Evolutionary conservation across 305 asterid genomes (phyloP).

Genomic region (Lippia alba): DNA sequence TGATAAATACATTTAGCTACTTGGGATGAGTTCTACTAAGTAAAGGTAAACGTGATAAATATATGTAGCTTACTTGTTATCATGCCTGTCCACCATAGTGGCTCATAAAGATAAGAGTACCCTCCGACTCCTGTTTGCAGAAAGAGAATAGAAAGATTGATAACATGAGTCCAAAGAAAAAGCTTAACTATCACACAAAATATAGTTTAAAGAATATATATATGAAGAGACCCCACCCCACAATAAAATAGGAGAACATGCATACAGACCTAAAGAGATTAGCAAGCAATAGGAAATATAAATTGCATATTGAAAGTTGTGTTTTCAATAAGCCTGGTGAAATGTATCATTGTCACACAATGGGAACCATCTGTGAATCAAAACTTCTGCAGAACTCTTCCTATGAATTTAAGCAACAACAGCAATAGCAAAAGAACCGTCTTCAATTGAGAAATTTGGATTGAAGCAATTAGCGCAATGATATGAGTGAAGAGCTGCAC

Average conservation of each 20-base stretch:
- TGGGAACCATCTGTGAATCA: background rate
- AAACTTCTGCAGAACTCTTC: background rate
- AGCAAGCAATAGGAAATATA: slow-evolving; percentile 26
- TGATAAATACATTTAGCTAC: no score
- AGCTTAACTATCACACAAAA: slow-evolving; percentile 17
- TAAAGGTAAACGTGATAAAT: slow-evolving; percentile 2
- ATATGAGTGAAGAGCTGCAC: background rate
- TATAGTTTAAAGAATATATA: slow-evolving; percentile 1
- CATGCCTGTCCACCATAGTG: slow-evolving; percentile 73
- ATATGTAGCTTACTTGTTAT: slow-evolving; percentile 38
- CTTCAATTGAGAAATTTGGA: background rate
- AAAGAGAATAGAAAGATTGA: slow-evolving; percentile 1
- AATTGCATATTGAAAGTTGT: background rate
- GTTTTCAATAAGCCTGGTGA: slow-evolving; percentile 16
- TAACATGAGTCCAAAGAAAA: slow-evolving; percentile 18
- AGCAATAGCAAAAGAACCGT: background rate
- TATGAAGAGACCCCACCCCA: background rate
- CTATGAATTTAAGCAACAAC: slow-evolving; percentile 4
- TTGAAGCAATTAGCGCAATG: slow-evolving; percentile 11
- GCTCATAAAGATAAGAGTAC: slow-evolving; percentile 63
- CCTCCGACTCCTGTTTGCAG: slow-evolving; percentile 60
- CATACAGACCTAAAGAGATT: slow-evolving; percentile 18
- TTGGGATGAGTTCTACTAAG: slow-evolving; percentile 14
- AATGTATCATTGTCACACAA: slow-evolving; percentile 22
- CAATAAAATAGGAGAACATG: slow-evolving; percentile 17